Percentiles rank a stretch among this genome's conserved stretches.
Conservation (phyloP, 2,329 filamentous ascomycete species). For the Elsinoe arachidis region DNA sequence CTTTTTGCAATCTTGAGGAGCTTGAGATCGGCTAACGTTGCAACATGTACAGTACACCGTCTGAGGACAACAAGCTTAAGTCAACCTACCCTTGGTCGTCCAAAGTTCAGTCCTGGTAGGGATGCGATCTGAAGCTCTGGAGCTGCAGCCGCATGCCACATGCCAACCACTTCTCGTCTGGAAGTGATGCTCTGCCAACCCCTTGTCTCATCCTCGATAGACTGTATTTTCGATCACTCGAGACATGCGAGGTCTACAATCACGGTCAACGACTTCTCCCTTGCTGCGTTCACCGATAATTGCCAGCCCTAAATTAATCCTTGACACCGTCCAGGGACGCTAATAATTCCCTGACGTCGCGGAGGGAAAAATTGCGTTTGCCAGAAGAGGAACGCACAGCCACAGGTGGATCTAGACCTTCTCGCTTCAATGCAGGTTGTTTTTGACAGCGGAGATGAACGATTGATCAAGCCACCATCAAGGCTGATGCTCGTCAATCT, state of each 20-base stretch:
- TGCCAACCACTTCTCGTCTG: too few relatives aligned
- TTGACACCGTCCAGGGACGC: not conserved
- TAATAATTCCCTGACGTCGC: not conserved
- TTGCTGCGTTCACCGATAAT: not conserved
- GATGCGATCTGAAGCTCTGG: not conserved
- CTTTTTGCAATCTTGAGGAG: not conserved
- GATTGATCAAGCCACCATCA: not conserved
- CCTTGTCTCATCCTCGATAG: not conserved
- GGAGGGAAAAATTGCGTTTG: not conserved
- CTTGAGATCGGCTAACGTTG: not conserved
- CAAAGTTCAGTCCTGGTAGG: not conserved
- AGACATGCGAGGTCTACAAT: not conserved
- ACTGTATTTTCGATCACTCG: not conserved
- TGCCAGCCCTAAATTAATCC: not conserved
- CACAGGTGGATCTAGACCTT: not conserved
- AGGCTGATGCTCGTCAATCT: not conserved
- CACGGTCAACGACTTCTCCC: not conserved
- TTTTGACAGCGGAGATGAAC: conserved; percentile 4
- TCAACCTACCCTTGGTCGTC: not conserved
- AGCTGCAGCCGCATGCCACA: not conserved
- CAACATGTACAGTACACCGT: not conserved
- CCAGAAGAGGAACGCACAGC: not conserved
- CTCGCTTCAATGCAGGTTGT: not conserved
- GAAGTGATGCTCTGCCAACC: not conserved
- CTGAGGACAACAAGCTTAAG: conserved; percentile 1